phyloP scores from a whole-genome alignment of 2,329 filamentous ascomycete genomes.

The Xylaria polymorpha region DNA sequence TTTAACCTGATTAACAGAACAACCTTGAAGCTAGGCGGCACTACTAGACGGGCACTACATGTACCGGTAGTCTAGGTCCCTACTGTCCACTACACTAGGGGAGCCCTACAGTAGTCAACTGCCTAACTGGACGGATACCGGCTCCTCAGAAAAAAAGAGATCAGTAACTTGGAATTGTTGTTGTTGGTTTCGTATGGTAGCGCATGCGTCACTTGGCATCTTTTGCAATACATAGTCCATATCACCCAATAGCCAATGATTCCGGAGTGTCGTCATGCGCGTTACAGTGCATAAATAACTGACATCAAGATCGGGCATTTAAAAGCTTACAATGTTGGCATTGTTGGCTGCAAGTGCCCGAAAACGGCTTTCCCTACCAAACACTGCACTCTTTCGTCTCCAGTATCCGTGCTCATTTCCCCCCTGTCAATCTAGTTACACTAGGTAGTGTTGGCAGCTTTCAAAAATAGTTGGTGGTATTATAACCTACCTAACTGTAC shows the following conservation, averaged over 20 bases:
- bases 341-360: slow-evolving; percentile 3
- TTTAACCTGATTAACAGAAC: slow-evolving; percentile 2
- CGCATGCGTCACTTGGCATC: slow-evolving; percentile 20
- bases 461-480: slow-evolving; percentile 4
- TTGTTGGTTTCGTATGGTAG: slow-evolving; percentile 15
- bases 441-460: neutral
- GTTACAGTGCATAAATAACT: slow-evolving; percentile 5
- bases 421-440: neutral
- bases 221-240: slow-evolving; percentile 4
- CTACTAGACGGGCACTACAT: slow-evolving; percentile 27
- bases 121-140: slow-evolving; percentile 1
- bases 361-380: slow-evolving; percentile 25
- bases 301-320: neutral
- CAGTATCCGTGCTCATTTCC: slow-evolving; percentile 8
- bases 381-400: slow-evolving; percentile 10
- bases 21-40: neutral
- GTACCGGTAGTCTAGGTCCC: slow-evolving; percentile 21
- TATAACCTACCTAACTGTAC: neutral
- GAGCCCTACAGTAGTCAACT: neutral
- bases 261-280: slow-evolving; percentile 1
- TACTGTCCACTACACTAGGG: neutral
- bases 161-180: neutral
- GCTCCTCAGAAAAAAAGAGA: slow-evolving; percentile 7
- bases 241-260: neutral
- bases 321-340: slow-evolving; percentile 1